phyloP scores from a whole-genome alignment of 164 flowering plant species.

The Amborella trichopoda region DNA sequence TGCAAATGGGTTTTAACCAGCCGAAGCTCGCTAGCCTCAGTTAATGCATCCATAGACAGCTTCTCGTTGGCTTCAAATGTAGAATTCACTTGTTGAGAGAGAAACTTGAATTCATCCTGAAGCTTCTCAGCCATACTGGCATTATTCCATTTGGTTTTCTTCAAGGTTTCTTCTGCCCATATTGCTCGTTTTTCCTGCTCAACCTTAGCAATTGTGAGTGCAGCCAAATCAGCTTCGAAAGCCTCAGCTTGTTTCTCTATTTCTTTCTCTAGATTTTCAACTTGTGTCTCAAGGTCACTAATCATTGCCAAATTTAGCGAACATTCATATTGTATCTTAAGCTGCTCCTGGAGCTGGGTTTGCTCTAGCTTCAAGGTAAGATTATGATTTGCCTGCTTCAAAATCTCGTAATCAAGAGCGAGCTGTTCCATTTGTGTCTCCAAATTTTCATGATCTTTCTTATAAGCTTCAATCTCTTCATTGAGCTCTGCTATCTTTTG shows the following conservation, averaged over 20 bases:
- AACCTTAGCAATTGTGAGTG: conserved; percentile 27
- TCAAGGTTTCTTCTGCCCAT: conserved; percentile 68
- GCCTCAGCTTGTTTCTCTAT: conserved; percentile 42
- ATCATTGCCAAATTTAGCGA: conserved; percentile 23
- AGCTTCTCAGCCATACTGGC: conserved; percentile 68
- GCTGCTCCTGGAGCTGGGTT: conserved; percentile 48
- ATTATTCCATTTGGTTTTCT: conserved; percentile 57
- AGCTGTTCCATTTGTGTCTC: conserved; percentile 73
- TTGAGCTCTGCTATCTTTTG: conserved; percentile 43
- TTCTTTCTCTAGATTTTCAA: conserved; percentile 51
- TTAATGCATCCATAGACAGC: conserved; percentile 50
- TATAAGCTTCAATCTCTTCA: conserved; percentile 51
- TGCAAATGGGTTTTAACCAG: conserved; percentile 40
- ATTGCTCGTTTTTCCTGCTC: conserved; percentile 93
- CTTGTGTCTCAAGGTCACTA: conserved; percentile 40
- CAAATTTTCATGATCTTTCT: conserved; percentile 63
- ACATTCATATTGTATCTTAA: conserved; percentile 62
- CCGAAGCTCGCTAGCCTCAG: conserved; percentile 62
- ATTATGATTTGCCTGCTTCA: conserved; percentile 74
- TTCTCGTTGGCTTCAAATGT: conserved; percentile 79
- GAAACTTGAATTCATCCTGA: conserved; percentile 72
- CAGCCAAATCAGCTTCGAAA: conserved; percentile 66
- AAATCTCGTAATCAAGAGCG: conserved; percentile 65
- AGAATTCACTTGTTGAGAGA: conserved; percentile 69
- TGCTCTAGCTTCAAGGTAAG: conserved; percentile 51